Evolutionary conservation across 805 yeast species (phyloP).

Genomic region (Candida vaughaniae): DNA sequence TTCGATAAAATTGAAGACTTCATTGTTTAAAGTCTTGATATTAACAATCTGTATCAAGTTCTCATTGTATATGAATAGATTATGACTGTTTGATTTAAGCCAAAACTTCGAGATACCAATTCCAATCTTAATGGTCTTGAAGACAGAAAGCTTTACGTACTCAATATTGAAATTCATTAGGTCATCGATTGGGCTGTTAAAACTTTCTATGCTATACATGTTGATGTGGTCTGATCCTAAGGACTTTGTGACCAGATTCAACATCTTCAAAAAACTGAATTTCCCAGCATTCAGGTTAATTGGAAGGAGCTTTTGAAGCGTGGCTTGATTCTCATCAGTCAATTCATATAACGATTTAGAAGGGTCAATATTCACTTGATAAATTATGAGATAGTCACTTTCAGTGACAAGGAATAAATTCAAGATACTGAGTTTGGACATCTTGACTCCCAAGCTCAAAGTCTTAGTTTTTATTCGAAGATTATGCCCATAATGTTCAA

Average conservation of each 20-base stretch:
- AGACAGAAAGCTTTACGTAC: slow-evolving; percentile 25
- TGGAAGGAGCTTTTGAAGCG: slow-evolving; percentile 36
- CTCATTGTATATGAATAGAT: slow-evolving; percentile 30
- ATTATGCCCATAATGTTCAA: slow-evolving; percentile 50
- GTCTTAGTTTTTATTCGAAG: slow-evolving; percentile 37
- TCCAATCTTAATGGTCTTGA: slow-evolving; percentile 33
- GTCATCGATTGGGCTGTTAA: slow-evolving; percentile 33
- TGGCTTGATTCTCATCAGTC: slow-evolving; percentile 18
- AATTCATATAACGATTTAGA: slow-evolving; percentile 33
- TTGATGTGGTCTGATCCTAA: slow-evolving; percentile 14
- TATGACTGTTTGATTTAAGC: slow-evolving; percentile 40
- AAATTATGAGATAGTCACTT: slow-evolving; percentile 40
- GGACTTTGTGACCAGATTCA: slow-evolving; percentile 34
- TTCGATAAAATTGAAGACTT: slow-evolving; percentile 24
- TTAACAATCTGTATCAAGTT: slow-evolving; percentile 33
- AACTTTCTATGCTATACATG: slow-evolving; percentile 36
- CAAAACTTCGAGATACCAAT: slow-evolving; percentile 31
- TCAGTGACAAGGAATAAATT: slow-evolving; percentile 43
- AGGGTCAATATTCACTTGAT: slow-evolving; percentile 33
- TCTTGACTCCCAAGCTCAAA: slow-evolving; percentile 17
- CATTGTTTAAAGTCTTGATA: slow-evolving; percentile 28
- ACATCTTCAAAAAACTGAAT: slow-evolving; percentile 26
- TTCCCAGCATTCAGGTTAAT: slow-evolving; percentile 24
- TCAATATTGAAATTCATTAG: slow-evolving; percentile 25
- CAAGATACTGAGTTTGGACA: slow-evolving; percentile 14